Conservation (phyloP, 2,329 filamentous ascomycete species). For the Sarocladium brachiariae region DNA sequence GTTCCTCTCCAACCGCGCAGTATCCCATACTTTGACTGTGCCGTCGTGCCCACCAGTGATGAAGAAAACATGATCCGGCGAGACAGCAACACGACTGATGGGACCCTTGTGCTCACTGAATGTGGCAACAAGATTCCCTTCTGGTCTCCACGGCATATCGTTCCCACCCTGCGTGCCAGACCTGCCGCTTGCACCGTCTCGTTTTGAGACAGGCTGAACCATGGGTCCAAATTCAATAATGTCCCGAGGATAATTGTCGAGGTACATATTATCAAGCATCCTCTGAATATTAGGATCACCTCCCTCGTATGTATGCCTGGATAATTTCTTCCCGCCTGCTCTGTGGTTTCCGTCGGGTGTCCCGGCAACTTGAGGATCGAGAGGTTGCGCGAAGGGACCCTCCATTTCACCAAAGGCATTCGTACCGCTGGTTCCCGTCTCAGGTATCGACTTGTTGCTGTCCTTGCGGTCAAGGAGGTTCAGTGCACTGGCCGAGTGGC, state of each 20-base stretch:
- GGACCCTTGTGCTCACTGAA: slow-evolving; percentile 82
- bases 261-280: slow-evolving; percentile 80
- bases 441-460: slow-evolving; percentile 49
- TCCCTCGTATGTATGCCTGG: slow-evolving; percentile 76
- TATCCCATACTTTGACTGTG: slow-evolving; percentile 88
- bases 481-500: slow-evolving; percentile 53
- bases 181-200: neutral
- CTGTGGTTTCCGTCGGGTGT: neutral
- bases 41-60: slow-evolving; percentile 90
- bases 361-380: slow-evolving; percentile 16
- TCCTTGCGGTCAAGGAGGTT: slow-evolving; percentile 53
- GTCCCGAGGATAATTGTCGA: slow-evolving; percentile 61
- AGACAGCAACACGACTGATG: slow-evolving; percentile 72
- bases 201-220: slow-evolving; percentile 57
- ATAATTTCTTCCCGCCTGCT: slow-evolving; percentile 22
- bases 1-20: slow-evolving; percentile 81
- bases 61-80: slow-evolving; percentile 92
- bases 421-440: slow-evolving; percentile 51
- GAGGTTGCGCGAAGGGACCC: slow-evolving; percentile 41
- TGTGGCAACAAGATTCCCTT: slow-evolving; percentile 76
- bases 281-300: slow-evolving; percentile 63
- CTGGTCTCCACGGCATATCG: slow-evolving; percentile 66
- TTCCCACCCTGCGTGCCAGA: neutral
- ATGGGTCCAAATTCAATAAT: slow-evolving; percentile 70
- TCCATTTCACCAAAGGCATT: slow-evolving; percentile 56